A percentile compares a stretch with the other conserved stretches of the same genome.
Evolutionary conservation across 345 rosid species (phyloP).

Genomic region (Ailanthus altissimus): DNA sequence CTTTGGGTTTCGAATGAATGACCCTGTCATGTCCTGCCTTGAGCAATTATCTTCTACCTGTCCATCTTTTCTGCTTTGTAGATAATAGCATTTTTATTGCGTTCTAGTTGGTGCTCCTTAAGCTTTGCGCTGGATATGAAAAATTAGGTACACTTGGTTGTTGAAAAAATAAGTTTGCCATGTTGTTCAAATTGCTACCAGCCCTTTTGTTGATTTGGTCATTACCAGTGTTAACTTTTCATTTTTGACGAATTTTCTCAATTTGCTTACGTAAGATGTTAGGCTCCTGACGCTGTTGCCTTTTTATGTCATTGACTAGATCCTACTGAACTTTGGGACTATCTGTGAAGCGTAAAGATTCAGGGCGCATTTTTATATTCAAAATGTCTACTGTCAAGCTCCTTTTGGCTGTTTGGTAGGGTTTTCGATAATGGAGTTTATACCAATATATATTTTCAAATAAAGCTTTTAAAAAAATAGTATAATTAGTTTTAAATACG

Average conservation of each 20-base stretch:
- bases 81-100: conserved; percentile 16
- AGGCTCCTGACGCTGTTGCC: too few species aligned
- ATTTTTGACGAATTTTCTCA: neutral
- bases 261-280: too few species aligned
- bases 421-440: too few species aligned
- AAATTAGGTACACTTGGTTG: neutral
- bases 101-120: neutral
- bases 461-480: too few species aligned
- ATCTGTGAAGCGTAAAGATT: too few species aligned
- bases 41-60: neutral
- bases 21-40: neutral
- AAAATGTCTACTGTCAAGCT: too few species aligned
- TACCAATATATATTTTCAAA: too few species aligned
- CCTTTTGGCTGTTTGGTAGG: too few species aligned
- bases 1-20: conserved; percentile 64
- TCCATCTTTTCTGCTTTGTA: conserved; percentile 11
- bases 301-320: too few species aligned
- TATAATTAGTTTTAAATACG: too few species aligned
- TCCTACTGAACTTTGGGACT: too few species aligned
- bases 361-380: too few species aligned
- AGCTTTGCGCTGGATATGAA: neutral
- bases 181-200: neutral
- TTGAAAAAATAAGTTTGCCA: neutral
- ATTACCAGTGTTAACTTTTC: neutral
- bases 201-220: neutral